Evolutionary conservation across 2,329 filamentous ascomycete genomes (phyloP).

Genomic region (Trichoderma citrinoviride): DNA sequence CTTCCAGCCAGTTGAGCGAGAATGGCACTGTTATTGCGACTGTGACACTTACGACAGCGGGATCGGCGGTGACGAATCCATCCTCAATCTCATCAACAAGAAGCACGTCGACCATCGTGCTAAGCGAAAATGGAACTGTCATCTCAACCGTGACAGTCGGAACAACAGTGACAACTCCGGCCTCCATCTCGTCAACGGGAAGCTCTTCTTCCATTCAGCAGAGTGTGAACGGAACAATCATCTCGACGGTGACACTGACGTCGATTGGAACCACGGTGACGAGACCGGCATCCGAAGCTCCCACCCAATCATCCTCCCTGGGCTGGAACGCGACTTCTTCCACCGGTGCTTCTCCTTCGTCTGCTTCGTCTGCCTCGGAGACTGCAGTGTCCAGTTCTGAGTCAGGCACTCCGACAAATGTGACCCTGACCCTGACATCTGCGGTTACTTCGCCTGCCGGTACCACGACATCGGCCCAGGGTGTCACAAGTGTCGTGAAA

Average conservation of each 20-base stretch:
- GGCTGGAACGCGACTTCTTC: not conserved
- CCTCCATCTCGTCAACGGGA: not conserved
- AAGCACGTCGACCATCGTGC: not conserved
- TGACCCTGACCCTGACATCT: slow-evolving; percentile 1
- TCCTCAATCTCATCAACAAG: not conserved
- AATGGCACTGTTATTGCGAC: not conserved
- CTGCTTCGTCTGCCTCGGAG: not conserved
- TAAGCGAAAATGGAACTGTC: not conserved
- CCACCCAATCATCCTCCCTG: not conserved
- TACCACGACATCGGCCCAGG: not conserved
- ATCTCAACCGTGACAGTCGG: no score
- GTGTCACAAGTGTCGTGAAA: slow-evolving; percentile 13
- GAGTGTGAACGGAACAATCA: not conserved
- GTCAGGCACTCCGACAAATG: not conserved
- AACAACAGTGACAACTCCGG: not conserved
- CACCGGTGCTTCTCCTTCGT: not conserved
- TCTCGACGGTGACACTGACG: not conserved
- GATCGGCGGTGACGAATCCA: not conserved
- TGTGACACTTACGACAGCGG: no score
- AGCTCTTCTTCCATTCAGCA: not conserved
- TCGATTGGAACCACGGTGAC: slow-evolving; percentile 3
- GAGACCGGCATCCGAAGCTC: not conserved
- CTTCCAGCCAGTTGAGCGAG: not conserved
- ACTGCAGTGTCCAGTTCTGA: not conserved
- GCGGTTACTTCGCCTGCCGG: not conserved